These are phyloP conservation scores for Yamadazyma buinensis DNA, from an alignment of 1,139 yeast species.

Conservation along the genomic window DNA sequence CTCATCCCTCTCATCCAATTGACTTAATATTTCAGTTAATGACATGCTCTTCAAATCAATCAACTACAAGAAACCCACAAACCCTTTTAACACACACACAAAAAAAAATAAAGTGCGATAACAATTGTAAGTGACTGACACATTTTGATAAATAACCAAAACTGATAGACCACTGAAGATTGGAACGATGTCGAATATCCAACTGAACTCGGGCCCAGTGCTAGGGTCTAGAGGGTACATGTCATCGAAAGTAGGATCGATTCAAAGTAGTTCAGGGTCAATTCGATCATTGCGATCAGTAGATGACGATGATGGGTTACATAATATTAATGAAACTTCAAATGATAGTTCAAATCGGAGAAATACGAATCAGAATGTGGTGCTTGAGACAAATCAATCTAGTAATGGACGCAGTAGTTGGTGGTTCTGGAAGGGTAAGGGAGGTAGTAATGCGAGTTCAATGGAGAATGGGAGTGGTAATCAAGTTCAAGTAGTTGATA, in stretches of 20 bases:
- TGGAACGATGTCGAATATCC: neutral
- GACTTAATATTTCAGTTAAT: neutral
- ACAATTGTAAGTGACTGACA: too few species aligned
- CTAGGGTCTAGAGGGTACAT: neutral
- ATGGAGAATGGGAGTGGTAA: neutral
- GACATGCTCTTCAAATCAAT: too few species aligned
- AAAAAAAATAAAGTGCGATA: too few species aligned
- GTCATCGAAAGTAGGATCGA: neutral
- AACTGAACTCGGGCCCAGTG: neutral
- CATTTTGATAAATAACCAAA: too few species aligned
- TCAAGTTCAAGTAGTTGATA: conserved; percentile 2
- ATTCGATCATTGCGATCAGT: conserved; percentile 2
- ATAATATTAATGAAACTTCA: conserved; percentile 10
- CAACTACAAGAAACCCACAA: too few species aligned
- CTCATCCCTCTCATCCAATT: conserved; percentile 28
- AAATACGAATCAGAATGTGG: neutral
- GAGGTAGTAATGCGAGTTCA: neutral
- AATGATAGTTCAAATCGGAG: conserved; percentile 5
- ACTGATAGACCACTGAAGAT: too few species aligned
- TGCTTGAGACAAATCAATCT: neutral
- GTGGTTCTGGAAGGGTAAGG: conserved; percentile 8
- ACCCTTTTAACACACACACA: too few species aligned
- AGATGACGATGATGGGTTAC: conserved; percentile 3
- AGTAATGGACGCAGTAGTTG: conserved; percentile 1
- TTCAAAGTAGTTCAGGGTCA: conserved; percentile 3